Evolutionary conservation across 768 basidiomycete genomes (phyloP).

Genomic region (Pisolithus microcarpus): DNA sequence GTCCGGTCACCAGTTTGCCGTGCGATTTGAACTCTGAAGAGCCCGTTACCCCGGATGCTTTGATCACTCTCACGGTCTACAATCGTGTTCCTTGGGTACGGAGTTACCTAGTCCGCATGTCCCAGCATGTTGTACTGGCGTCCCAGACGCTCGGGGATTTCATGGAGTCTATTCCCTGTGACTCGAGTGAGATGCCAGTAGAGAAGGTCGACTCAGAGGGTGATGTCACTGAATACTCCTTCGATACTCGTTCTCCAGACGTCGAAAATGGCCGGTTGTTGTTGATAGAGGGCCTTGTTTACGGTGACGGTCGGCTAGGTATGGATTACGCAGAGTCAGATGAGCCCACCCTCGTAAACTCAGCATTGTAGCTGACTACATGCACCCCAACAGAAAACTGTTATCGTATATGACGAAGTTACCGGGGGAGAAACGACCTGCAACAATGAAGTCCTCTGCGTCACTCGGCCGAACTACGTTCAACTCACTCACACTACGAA

Average conservation of each 20-base stretch:
- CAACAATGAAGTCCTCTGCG: conserved; percentile 33
- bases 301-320: conserved; percentile 44
- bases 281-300: conserved; percentile 54
- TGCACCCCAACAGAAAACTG: conserved; percentile 37
- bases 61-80: conserved; percentile 57
- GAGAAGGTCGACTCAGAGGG: conserved; percentile 33
- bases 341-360: background rate
- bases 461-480: conserved; percentile 45
- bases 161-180: conserved; percentile 52
- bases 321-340: conserved; percentile 55
- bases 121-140: conserved; percentile 64
- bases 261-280: conserved; percentile 39
- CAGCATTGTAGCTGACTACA: background rate
- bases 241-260: conserved; percentile 7
- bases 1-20: background rate
- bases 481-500: conserved; percentile 47
- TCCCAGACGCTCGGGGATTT: conserved; percentile 67
- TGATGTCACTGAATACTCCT: conserved; percentile 27
- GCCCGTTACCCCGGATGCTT: conserved; percentile 27
- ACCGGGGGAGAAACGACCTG: conserved; percentile 23
- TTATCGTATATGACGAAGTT: conserved; percentile 32
- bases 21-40: background rate
- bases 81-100: conserved; percentile 55
- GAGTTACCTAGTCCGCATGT: conserved; percentile 51
- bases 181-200: conserved; percentile 45